These are phyloP conservation scores for Dioszegia crocea DNA, from an alignment of 768 basidiomycete genomes.

Conservation along the genomic window DNA sequence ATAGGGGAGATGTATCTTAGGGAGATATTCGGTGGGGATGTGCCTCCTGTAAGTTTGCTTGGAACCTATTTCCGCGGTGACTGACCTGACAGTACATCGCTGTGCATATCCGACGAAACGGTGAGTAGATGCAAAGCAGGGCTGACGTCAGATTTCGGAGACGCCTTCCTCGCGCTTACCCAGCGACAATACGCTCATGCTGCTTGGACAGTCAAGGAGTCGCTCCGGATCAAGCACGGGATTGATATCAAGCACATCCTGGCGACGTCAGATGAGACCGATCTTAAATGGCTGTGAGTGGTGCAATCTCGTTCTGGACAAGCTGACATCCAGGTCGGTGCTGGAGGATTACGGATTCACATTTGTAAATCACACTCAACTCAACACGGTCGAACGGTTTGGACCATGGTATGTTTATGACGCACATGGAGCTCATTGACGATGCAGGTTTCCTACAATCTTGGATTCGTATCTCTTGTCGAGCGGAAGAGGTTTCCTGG, in stretches of 20 bases:
- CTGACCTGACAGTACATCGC: slow-evolving; percentile 5
- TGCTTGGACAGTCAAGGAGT: slow-evolving; percentile 10
- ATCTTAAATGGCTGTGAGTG: slow-evolving; percentile 18
- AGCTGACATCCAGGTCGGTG: slow-evolving; percentile 9
- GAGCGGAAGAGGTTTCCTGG: slow-evolving; percentile 12
- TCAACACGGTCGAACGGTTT: slow-evolving; percentile 10
- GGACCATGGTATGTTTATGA: slow-evolving; percentile 11
- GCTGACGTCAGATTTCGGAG: slow-evolving; percentile 13
- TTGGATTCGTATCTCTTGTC: slow-evolving; percentile 14
- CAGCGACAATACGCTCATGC: slow-evolving; percentile 17
- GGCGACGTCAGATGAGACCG: slow-evolving; percentile 15
- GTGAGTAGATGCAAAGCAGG: neutral
- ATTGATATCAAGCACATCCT: slow-evolving; percentile 9
- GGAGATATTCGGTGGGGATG: slow-evolving; percentile 8
- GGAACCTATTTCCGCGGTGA: neutral
- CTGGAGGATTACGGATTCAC: slow-evolving; percentile 14
- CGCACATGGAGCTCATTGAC: neutral
- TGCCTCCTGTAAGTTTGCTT: neutral
- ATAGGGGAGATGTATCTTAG: slow-evolving; percentile 14
- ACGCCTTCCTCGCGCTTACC: slow-evolving; percentile 10
- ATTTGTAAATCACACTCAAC: slow-evolving; percentile 12
- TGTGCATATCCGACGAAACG: slow-evolving; percentile 16
- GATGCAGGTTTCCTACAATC: slow-evolving; percentile 11
- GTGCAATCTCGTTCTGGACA: neutral
- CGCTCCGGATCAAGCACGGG: slow-evolving; percentile 6